phyloP scores from a whole-genome alignment of 2,329 filamentous ascomycete species.

The Hypoxylon sp. region DNA sequence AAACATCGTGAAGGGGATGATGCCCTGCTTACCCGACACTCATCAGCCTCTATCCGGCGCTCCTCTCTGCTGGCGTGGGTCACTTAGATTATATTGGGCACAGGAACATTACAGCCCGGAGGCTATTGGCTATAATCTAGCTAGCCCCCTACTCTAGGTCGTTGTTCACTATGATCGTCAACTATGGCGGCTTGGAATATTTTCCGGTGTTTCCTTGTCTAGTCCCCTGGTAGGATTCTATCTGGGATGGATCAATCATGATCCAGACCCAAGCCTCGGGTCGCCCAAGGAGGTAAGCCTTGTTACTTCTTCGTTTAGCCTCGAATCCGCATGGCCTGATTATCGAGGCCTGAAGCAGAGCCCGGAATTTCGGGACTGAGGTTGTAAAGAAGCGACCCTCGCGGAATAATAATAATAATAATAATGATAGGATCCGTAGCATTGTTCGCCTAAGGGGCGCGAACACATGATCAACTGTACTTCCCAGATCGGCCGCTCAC shows the following conservation, averaged over 20 bases:
- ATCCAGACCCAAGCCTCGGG: slow-evolving; percentile 21
- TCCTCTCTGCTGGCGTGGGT: slow-evolving; percentile 12
- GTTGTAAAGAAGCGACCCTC: slow-evolving; percentile 21
- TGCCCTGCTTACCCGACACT: slow-evolving; percentile 22
- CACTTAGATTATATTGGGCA: slow-evolving; percentile 34
- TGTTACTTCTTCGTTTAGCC: slow-evolving; percentile 20
- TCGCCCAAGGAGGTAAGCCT: slow-evolving; percentile 27
- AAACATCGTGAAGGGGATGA: slow-evolving; percentile 15
- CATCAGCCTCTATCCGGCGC: slow-evolving; percentile 4
- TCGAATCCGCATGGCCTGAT: slow-evolving; percentile 21
- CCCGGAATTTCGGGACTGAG: slow-evolving; percentile 29
- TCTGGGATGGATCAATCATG: slow-evolving; percentile 23
- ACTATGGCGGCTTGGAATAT: slow-evolving; percentile 32
- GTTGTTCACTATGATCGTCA: slow-evolving; percentile 29
- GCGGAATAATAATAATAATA: slow-evolving; percentile 12
- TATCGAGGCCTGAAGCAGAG: slow-evolving; percentile 23
- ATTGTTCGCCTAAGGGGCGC: slow-evolving; percentile 19
- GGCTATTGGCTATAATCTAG: slow-evolving; percentile 27
- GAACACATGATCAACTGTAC: slow-evolving; percentile 36
- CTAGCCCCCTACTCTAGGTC: slow-evolving; percentile 8
- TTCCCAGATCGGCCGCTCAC: slow-evolving; percentile 39
- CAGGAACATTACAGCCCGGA: slow-evolving; percentile 16
- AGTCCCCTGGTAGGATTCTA: slow-evolving; percentile 23
- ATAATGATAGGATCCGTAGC: slow-evolving; percentile 4
- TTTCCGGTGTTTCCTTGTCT: slow-evolving; percentile 27